A percentile compares a stretch with the other conserved stretches of the same genome.
phyloP scores from a whole-genome alignment of 106 monocot genomes.

The Xerophyta viscosa region DNA sequence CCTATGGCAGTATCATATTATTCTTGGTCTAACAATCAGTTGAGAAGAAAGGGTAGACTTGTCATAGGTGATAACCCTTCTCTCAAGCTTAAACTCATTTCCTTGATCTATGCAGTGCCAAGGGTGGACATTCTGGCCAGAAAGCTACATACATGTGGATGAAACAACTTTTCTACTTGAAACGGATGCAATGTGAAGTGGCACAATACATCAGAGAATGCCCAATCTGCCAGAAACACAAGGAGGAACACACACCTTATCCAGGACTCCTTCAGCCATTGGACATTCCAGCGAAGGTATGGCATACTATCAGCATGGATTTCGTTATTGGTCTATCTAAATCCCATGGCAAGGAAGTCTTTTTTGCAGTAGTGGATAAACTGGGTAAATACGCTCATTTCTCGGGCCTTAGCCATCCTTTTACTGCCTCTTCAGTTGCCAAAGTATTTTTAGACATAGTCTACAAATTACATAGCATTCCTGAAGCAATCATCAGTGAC shows the following conservation, averaged over 20 bases:
- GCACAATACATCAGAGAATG: not conserved
- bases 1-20: too few relatives aligned
- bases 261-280: slow-evolving; percentile 5
- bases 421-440: not conserved
- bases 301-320: slow-evolving; percentile 3
- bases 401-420: not conserved
- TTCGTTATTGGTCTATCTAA: not conserved
- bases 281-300: not conserved
- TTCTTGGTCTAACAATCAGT: too few relatives aligned
- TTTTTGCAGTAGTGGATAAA: not conserved
- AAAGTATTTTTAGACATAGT: not conserved
- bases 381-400: not conserved
- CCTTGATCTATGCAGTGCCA: too few relatives aligned
- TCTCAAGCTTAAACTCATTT: too few relatives aligned
- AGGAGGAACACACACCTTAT: not conserved
- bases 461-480: not conserved
- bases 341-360: not conserved
- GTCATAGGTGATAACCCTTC: too few relatives aligned
- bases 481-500: not conserved
- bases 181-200: too few relatives aligned
- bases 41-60: too few relatives aligned
- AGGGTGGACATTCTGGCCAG: too few relatives aligned
- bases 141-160: too few relatives aligned
- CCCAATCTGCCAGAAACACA: not conserved
- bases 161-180: too few relatives aligned